These are phyloP conservation scores for Xylariales sp. DNA, from an alignment of 2,329 filamentous ascomycete species.

Conservation along the genomic window DNA sequence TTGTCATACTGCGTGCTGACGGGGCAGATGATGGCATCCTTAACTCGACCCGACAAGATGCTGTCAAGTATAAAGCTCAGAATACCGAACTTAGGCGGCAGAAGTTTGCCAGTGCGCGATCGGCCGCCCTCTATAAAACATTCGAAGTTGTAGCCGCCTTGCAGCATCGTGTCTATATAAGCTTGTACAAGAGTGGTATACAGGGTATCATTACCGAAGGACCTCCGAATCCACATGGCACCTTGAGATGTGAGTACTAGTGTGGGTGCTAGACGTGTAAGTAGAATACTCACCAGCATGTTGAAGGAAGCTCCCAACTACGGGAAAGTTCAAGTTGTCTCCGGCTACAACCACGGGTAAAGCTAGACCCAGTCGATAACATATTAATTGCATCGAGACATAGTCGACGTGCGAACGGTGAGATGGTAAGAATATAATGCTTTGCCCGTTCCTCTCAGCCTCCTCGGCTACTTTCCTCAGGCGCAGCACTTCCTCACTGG, in stretches of 20 bases:
- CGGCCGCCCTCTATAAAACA: conserved; percentile 98
- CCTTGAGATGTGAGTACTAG: conserved; percentile 41
- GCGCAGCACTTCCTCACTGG: conserved; percentile 89
- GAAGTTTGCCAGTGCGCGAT: conserved; percentile 90
- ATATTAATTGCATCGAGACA: conserved; percentile 92
- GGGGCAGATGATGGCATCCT: conserved; percentile 93
- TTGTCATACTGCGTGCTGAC: conserved; percentile 99
- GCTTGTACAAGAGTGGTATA: conserved; percentile 95
- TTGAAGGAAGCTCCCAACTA: conserved; percentile 90
- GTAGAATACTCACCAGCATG: conserved; percentile 72
- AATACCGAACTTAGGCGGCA: conserved; percentile 96
- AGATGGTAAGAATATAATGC: conserved; percentile 94
- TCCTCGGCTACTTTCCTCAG: conserved; percentile 84
- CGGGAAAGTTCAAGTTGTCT: conserved; percentile 94
- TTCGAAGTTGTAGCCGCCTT: conserved; percentile 93
- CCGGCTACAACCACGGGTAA: conserved; percentile 93
- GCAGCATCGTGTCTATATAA: conserved; percentile 92
- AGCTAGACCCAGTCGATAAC: conserved; percentile 89
- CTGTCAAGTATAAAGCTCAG: conserved; percentile 92
- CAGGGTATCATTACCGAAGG: conserved; percentile 90
- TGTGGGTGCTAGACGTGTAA: background rate
- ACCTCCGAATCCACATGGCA: conserved; percentile 94
- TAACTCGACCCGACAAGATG: conserved; percentile 84
- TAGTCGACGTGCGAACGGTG: conserved; percentile 98
- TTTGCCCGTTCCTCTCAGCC: conserved; percentile 88